Evolutionary conservation across 305 asterid species (phyloP).

Genomic region (Fraxinus latifolia): DNA sequence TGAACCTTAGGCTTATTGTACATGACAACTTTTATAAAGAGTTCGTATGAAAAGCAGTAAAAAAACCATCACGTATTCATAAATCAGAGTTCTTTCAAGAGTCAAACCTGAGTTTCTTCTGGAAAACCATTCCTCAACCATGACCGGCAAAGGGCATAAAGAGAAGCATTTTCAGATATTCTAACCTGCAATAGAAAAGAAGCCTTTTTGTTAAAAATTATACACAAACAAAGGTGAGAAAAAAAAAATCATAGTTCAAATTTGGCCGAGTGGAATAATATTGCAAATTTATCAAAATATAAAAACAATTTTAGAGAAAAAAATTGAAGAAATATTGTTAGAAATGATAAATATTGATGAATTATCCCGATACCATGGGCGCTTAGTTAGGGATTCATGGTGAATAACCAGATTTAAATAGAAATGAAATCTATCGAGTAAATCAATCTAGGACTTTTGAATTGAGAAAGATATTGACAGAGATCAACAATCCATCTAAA

Average conservation of each 20-base stretch:
- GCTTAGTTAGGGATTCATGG: not conserved
- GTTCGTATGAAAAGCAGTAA: not conserved
- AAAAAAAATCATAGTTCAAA: not conserved
- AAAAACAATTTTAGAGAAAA: not conserved
- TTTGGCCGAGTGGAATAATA: not conserved
- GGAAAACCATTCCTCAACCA: conserved; percentile 8
- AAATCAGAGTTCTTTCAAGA: not conserved
- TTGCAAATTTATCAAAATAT: not conserved
- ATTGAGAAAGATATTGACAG: not conserved
- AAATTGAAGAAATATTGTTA: not conserved
- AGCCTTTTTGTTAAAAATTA: not conserved
- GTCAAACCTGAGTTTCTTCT: conserved; percentile 1
- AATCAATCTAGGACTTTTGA: not conserved
- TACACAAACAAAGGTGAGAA: not conserved
- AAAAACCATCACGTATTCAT: not conserved
- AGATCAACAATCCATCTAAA: not conserved
- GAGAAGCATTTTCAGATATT: not conserved
- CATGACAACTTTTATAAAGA: not conserved
- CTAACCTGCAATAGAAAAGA: not conserved
- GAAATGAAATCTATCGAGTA: not conserved
- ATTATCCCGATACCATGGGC: not conserved
- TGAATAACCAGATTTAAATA: not conserved
- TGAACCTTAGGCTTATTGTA: not conserved
- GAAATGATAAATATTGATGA: not conserved
- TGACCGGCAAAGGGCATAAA: conserved; percentile 3